phyloP scores from a whole-genome alignment of 1,284 basidiomycete genomes.

The Fomitopsis palustris region DNA sequence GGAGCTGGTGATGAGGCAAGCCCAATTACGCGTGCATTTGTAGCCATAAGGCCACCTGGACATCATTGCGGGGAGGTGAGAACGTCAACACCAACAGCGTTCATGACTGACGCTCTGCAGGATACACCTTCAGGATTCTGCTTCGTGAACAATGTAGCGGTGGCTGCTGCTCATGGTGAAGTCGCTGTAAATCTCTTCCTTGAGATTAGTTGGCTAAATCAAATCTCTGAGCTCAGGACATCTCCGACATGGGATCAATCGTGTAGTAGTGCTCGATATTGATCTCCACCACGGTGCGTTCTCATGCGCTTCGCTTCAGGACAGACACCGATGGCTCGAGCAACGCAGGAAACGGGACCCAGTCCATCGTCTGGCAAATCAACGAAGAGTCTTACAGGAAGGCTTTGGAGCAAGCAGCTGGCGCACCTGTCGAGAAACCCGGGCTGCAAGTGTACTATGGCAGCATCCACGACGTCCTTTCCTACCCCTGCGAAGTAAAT shows the following conservation, averaged over 20 bases:
- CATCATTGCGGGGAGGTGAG: conserved; percentile 81
- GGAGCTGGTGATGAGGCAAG: not conserved
- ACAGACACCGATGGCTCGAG: not conserved
- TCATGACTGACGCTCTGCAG: conserved; percentile 9
- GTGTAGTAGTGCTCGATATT: conserved; percentile 88
- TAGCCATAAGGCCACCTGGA: conserved; percentile 83
- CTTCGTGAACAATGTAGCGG: conserved; percentile 91
- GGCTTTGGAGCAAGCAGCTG: conserved; percentile 48
- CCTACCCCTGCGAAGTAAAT: conserved; percentile 87
- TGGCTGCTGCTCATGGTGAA: conserved; percentile 90
- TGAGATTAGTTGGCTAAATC: too few species aligned
- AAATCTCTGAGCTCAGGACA: conserved; percentile 74
- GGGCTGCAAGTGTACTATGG: conserved; percentile 83
- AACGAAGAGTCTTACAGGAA: conserved; percentile 83
- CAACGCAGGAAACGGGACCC: conserved; percentile 85
- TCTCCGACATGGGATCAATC: conserved; percentile 73
- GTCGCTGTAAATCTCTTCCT: too few species aligned
- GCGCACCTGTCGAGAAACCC: conserved; percentile 32
- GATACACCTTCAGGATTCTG: conserved; percentile 89
- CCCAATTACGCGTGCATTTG: conserved; percentile 58
- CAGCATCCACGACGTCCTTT: conserved; percentile 87
- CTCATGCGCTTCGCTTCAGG: not conserved
- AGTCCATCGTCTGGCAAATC: conserved; percentile 88
- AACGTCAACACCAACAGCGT: not conserved
- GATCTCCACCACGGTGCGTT: conserved; percentile 84